A percentile compares a stretch with the other conserved stretches of the same genome.
phyloP scores from a whole-genome alignment of 495 filamentous ascomycete genomes.

The Paragyromitra xinjiangensis region DNA sequence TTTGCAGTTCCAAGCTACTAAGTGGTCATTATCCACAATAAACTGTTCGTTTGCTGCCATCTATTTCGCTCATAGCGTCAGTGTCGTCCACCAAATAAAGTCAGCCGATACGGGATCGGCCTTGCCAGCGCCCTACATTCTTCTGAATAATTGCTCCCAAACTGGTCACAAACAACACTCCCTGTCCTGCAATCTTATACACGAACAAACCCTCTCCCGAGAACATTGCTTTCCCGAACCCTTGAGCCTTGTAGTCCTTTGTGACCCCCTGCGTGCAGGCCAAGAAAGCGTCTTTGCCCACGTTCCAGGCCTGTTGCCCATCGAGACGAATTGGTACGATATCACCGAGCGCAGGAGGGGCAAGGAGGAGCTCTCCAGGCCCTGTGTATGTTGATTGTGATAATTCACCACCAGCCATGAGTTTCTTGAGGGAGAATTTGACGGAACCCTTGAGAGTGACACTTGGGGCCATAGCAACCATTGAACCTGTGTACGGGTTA shows the following conservation, averaged over 20 bases:
- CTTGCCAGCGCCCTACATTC: conserved; percentile 70
- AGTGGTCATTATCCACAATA: conserved; percentile 92
- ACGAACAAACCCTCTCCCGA: conserved; percentile 92
- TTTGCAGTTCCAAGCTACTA: conserved; percentile 97
- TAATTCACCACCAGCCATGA: conserved; percentile 83
- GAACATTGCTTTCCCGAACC: conserved; percentile 91
- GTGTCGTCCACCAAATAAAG: not conserved
- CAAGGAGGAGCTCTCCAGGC: conserved; percentile 87
- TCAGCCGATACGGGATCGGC: not conserved
- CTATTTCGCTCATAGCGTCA: conserved; percentile 31
- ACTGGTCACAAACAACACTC: conserved; percentile 86
- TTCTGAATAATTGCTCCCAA: conserved; percentile 96
- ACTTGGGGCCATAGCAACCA: conserved; percentile 94
- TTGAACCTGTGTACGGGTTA: conserved; percentile 66
- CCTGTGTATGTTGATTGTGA: conserved; percentile 82
- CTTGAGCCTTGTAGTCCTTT: conserved; percentile 85
- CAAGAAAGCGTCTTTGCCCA: conserved; percentile 82
- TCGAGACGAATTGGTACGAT: conserved; percentile 79
- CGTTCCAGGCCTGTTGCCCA: conserved; percentile 76
- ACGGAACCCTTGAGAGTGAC: conserved; percentile 81
- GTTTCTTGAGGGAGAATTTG: conserved; percentile 85
- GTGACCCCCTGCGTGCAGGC: conserved; percentile 78
- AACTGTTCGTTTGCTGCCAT: conserved; percentile 77
- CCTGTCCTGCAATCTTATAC: conserved; percentile 81
- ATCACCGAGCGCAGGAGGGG: conserved; percentile 81